Evolutionary conservation across 148 eudicot species (phyloP).

Genomic region (Oxyria digyna): DNA sequence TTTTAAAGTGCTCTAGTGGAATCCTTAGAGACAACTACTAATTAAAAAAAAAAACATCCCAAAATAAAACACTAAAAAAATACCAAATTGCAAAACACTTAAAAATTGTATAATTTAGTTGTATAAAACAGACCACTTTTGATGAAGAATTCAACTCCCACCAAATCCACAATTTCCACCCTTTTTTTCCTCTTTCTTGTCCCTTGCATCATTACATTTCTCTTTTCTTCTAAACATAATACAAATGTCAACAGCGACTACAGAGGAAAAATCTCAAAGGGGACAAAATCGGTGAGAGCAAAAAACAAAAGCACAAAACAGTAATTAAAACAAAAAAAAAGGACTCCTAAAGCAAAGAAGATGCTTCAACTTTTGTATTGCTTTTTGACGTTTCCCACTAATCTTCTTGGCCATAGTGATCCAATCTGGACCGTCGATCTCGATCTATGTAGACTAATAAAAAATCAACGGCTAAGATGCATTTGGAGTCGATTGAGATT

Average conservation of each 20-base stretch:
- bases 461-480: constrained; percentile 38
- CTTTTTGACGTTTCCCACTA: constrained; percentile 7
- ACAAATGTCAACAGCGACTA: constrained; percentile 6
- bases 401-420: constrained; percentile 2
- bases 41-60: no score
- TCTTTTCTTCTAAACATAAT: not conserved
- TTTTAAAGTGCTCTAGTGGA: not conserved
- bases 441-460: constrained; percentile 52
- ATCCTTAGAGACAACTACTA: not conserved
- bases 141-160: constrained; percentile 4
- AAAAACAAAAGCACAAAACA: not conserved
- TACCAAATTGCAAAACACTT: no score
- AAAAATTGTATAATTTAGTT: no score
- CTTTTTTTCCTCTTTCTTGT: not conserved
- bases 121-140: not conserved
- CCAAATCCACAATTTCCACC: constrained; percentile 17
- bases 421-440: constrained; percentile 1
- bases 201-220: not conserved
- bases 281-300: constrained; percentile 4
- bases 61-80: no score
- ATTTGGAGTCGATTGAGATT: constrained; percentile 31
- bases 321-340: not conserved
- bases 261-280: not conserved
- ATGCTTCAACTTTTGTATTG: not conserved
- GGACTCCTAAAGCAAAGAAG: not conserved